Base-by-base conservation (phyloP, 2,329 filamentous ascomycete species). In the Colletotrichum godetiae region DNA sequence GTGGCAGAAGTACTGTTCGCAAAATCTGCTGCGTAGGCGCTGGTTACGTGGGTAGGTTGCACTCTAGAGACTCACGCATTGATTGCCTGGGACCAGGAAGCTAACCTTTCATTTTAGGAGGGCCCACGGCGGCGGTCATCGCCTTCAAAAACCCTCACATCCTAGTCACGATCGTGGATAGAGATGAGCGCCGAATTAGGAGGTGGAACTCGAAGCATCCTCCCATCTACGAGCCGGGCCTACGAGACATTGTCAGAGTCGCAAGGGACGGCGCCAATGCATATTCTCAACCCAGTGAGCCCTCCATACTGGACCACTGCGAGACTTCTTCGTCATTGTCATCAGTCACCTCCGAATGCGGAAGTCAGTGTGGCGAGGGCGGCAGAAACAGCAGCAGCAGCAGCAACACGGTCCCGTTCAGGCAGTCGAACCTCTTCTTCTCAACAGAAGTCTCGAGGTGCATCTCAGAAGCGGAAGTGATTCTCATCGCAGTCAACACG, bases 401-500 rank as follows among this genome's bases (percentile, higher is more conserved):
- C 35, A 73, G 79, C 67, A 80, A 81, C 2, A 71, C 77, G 0
- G 78, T 88, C 7, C 76, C 84, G 7, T 82, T 83, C 13, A 88
- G 91, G 37, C 78, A 83, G 60, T 87, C 90, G 12, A 95, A 95
- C 80, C 86, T 95, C n/a, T 89, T 92, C 84, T 95, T 96, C 83
- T 92, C 92, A 2, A 92, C 90, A n/a, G 87, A 94, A 63, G 87
- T 94, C 15, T 87, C 87, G 19, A 84, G 82, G 74, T 86, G 85
- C 71, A 92, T 95, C 72, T 81, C 85, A 29, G 89, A 91, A 74
- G 93, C 94, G 13, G 93, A 95, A 78, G 82, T 95, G 53, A 88
- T 95, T 71, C 89, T 96, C 72, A 88, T 95, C 66, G 90, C 92
- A 6, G 94, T 95, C 76, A 94, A 95, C 80, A 95, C 94, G 0